A percentile compares a stretch with the other conserved stretches of the same genome.
Conservation (phyloP, 345 rosid genomes). For the Mercurialis annua region DNA sequence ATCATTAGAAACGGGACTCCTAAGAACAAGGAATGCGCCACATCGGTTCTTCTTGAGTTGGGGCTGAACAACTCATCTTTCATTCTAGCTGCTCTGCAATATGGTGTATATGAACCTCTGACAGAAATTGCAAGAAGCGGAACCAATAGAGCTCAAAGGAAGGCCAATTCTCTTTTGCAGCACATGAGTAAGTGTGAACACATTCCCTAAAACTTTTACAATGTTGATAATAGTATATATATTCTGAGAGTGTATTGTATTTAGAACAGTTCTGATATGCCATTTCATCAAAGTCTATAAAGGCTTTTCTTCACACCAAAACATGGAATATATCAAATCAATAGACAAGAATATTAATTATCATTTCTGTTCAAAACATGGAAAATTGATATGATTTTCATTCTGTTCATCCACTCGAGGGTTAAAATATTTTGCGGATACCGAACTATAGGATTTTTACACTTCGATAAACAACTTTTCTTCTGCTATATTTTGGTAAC, state of each 20-base stretch:
- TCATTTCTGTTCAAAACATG: too few relatives aligned
- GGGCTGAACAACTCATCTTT: conserved; percentile 42
- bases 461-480: too few relatives aligned
- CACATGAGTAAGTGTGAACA: conserved; percentile 61
- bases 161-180: conserved; percentile 56
- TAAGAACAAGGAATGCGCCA: conserved; percentile 62
- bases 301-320: too few relatives aligned
- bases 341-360: too few relatives aligned
- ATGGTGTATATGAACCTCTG: conserved; percentile 50
- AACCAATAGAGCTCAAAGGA: conserved; percentile 56
- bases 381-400: too few relatives aligned
- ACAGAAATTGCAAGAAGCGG: conserved; percentile 44
- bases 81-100: conserved; percentile 48
- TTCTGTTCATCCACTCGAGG: too few relatives aligned
- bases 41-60: conserved; percentile 51
- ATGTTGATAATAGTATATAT: neutral
- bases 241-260: conserved; percentile 7
- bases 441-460: too few relatives aligned
- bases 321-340: too few relatives aligned
- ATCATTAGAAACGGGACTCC: conserved; percentile 50
- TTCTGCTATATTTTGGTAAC: too few relatives aligned
- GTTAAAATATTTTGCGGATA: too few relatives aligned
- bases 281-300: neutral
- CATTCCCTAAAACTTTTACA: conserved; percentile 30
- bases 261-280: conserved; percentile 2